Evolutionary conservation across 768 basidiomycete genomes (phyloP).

Genomic region (Suillus placidus): DNA sequence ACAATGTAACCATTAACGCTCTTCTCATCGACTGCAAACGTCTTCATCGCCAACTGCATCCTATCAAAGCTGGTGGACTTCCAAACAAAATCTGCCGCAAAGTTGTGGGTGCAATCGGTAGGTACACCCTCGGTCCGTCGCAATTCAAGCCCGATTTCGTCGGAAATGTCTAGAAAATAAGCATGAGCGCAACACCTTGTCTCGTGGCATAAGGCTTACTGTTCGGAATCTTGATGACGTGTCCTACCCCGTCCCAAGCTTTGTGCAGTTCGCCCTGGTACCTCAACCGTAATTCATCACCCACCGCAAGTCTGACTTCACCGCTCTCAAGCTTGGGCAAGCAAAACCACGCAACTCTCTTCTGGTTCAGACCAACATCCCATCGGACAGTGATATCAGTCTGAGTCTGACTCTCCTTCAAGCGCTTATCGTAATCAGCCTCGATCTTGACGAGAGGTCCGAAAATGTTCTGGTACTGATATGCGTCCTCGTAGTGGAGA

Average conservation of each 20-base stretch:
- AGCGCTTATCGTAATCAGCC: conserved; percentile 96
- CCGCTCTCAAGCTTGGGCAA: conserved; percentile 98
- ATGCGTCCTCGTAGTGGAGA: conserved; percentile 94
- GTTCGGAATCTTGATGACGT: conserved; percentile 99
- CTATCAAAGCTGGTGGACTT: conserved; percentile 99
- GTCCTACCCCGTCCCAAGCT: conserved; percentile 96
- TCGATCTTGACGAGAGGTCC: conserved; percentile 99
- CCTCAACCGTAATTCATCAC: conserved; percentile 90
- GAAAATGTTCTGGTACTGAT: conserved; percentile 99
- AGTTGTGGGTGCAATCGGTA: conserved; percentile 90
- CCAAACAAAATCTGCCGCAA: conserved; percentile 99
- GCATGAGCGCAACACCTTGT: conserved; percentile 13
- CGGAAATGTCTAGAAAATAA: conserved; percentile 80
- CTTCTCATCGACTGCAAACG: conserved; percentile 98
- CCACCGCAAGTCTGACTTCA: conserved; percentile 94
- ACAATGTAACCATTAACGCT: conserved; percentile 99
- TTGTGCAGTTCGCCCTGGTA: conserved; percentile 90
- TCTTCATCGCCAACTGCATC: conserved; percentile 99
- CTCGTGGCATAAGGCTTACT: conserved; percentile 55
- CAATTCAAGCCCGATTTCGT: conserved; percentile 95
- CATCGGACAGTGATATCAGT: conserved; percentile 94
- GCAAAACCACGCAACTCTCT: conserved; percentile 97
- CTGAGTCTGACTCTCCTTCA: conserved; percentile 99
- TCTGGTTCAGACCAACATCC: conserved; percentile 98
- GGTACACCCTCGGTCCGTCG: conserved; percentile 91